phyloP scores from a whole-genome alignment of 23 red algal genomes.

The Gracilaria caudata region DNA sequence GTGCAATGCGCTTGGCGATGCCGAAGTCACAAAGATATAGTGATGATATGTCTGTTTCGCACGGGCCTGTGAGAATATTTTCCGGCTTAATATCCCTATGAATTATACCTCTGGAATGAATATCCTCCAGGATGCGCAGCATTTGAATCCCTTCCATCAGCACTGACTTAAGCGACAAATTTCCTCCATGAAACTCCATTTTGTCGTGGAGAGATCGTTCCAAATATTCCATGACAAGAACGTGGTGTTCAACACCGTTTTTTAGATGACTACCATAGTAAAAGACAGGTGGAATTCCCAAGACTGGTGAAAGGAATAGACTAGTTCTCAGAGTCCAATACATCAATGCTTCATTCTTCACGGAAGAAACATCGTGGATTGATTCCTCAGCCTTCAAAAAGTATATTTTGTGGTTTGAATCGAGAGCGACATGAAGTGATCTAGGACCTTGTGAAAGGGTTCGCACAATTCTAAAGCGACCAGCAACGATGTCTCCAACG shows the following conservation, averaged over 20 bases:
- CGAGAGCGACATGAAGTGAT: too few relatives aligned
- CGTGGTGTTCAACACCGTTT: slow-evolving; percentile 5
- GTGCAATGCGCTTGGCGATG: slow-evolving; percentile 37
- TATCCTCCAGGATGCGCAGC: slow-evolving; percentile 44
- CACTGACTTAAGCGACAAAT: slow-evolving; percentile 42
- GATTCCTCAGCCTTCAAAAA: too few relatives aligned
- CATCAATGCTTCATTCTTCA: too few relatives aligned
- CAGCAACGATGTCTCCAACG: too few relatives aligned
- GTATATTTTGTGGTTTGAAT: too few relatives aligned
- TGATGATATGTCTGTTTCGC: background rate
- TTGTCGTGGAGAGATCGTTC: slow-evolving; percentile 39
- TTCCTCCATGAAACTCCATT: slow-evolving; percentile 5
- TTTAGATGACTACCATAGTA: too few relatives aligned
- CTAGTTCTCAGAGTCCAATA: too few relatives aligned
- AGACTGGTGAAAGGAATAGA: too few relatives aligned
- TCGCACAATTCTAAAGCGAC: too few relatives aligned
- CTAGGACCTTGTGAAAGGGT: too few relatives aligned
- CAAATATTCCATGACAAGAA: slow-evolving; percentile 59
- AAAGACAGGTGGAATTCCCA: too few relatives aligned
- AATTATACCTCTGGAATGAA: slow-evolving; percentile 38
- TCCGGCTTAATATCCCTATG: slow-evolving; percentile 69
- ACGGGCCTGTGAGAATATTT: slow-evolving; percentile 53
- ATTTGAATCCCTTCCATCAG: slow-evolving; percentile 70
- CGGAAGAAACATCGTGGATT: too few relatives aligned
- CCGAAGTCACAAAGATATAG: slow-evolving; percentile 58